Evolutionary conservation across 169 alveolate genomes (phyloP).

Genomic region (Blepharisma undulans): DNA sequence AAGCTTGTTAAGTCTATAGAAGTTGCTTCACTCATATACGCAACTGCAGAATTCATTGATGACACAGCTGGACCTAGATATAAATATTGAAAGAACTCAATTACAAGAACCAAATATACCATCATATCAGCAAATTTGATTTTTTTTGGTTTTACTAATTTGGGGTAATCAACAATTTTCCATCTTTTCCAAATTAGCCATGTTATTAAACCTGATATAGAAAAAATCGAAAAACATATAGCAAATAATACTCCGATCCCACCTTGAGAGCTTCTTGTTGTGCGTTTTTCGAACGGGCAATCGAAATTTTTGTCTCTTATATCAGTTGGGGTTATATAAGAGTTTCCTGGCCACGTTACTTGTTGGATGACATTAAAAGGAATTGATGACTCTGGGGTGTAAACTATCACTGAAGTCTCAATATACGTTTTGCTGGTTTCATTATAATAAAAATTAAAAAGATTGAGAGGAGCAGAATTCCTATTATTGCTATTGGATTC

Average conservation of each 20-base stretch:
- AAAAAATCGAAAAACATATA: background rate
- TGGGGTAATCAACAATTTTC: background rate
- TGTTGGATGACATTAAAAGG: background rate
- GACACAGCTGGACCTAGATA: background rate
- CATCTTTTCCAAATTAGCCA: background rate
- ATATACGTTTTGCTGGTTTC: background rate
- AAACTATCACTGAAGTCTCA: background rate
- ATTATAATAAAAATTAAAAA: background rate
- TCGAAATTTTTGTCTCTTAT: background rate
- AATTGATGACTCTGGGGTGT: background rate
- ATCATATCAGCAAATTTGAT: background rate
- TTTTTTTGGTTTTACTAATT: background rate
- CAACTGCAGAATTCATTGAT: background rate
- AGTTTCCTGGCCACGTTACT: background rate
- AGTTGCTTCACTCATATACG: background rate
- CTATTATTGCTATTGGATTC: background rate
- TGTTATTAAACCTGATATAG: background rate
- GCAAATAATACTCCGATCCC: background rate
- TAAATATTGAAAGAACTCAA: constrained; percentile 18
- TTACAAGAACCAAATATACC: background rate
- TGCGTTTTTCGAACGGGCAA: background rate
- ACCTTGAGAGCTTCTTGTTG: background rate
- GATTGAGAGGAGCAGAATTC: background rate
- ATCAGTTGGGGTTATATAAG: background rate
- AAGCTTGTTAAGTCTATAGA: background rate